Evolutionary conservation across 164 flowering plant species (phyloP), one percentile per base, ranked within the genome.

Genomic region (Aristolochia contorta): DNA sequence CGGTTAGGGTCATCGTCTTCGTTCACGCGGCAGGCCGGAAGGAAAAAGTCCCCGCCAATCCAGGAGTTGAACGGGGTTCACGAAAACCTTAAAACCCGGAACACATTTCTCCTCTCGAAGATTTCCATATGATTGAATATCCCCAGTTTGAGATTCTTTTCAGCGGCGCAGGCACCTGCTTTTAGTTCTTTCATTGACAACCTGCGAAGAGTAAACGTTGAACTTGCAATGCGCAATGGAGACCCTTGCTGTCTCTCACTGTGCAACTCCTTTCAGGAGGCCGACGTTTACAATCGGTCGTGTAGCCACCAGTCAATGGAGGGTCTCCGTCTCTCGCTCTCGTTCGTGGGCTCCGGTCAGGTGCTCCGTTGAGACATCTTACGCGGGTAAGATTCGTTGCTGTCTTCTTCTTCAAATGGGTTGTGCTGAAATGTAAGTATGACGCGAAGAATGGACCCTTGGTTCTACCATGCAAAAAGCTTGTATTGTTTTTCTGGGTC

Each of bases 351-450:
- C 18, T 12, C 9, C 62, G 24, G 47, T 59, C 63, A 62, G 45
- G 21, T 66, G 69, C 37, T 62, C 66, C 5, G 63, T 54, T 54
- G 1, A 54, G 32, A 3, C 69, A 16, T 13, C 63, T 54, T 37
- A 69, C 16, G 21, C 47, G 13, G 48, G 61, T 58, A 41, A 16
- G 9, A 37, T 24, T n/a, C 0, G 6, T 56, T 56, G 18, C 45
- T 27, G 15, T 56, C 45, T 30, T n/a, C 32, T 16, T 57, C 59
- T 30, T 57, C 19, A 23, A 14, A 13, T 53, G 15, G 16, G 15
- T 23, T 22, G 7, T 53, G 30, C 30, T 24, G 30, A 27, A 22
- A 15, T 53, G 56, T 24, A 23, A 18, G 8, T 16, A 2, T 12
- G 18, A 13, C 4, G 33, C 18, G 0, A 55, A 7, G 37, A 55